A percentile compares a stretch with the other conserved stretches of the same genome.
Conservation (phyloP, 805 yeast species). For the Myxozyma kluyveri region DNA sequence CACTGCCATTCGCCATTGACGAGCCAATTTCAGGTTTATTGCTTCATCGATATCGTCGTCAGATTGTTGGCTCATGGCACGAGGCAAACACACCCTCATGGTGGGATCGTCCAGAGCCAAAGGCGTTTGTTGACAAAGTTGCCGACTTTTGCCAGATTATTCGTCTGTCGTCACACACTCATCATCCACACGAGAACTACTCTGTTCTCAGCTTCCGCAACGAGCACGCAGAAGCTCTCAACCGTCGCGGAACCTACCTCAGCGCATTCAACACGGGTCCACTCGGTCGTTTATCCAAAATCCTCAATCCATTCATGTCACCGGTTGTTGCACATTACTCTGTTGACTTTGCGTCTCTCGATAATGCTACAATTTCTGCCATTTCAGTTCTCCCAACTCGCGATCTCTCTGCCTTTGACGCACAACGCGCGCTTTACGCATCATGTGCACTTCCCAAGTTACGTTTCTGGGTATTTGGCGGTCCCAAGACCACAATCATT, state of each 20-base stretch:
- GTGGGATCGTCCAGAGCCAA: constrained; percentile 78
- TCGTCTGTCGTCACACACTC: constrained; percentile 79
- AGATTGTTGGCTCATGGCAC: constrained; percentile 11
- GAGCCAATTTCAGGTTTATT: constrained; percentile 47
- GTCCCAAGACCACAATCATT: constrained; percentile 44
- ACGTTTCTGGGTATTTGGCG: constrained; percentile 34
- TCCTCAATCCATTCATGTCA: constrained; percentile 68
- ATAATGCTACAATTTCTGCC: background rate
- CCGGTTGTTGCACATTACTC: constrained; percentile 61
- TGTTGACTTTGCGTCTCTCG: background rate
- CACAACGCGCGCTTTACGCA: constrained; percentile 9
- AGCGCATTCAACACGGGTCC: constrained; percentile 80
- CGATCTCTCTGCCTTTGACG: constrained; percentile 14
- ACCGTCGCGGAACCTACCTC: constrained; percentile 50
- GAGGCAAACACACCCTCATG: constrained; percentile 35
- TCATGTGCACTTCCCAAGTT: constrained; percentile 7
- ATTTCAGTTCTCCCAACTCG: background rate
- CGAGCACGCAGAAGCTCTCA: constrained; percentile 45
- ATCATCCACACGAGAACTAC: constrained; percentile 62
- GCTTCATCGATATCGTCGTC: constrained; percentile 47
- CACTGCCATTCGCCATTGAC: constrained; percentile 71
- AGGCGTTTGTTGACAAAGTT: constrained; percentile 65
- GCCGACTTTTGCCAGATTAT: constrained; percentile 60
- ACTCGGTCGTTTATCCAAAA: constrained; percentile 72
- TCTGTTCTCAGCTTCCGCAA: constrained; percentile 59